Percentiles rank a stretch among this genome's conserved stretches.
phyloP scores from a whole-genome alignment of 1,139 yeast species.

The Dujonia santamariae region DNA sequence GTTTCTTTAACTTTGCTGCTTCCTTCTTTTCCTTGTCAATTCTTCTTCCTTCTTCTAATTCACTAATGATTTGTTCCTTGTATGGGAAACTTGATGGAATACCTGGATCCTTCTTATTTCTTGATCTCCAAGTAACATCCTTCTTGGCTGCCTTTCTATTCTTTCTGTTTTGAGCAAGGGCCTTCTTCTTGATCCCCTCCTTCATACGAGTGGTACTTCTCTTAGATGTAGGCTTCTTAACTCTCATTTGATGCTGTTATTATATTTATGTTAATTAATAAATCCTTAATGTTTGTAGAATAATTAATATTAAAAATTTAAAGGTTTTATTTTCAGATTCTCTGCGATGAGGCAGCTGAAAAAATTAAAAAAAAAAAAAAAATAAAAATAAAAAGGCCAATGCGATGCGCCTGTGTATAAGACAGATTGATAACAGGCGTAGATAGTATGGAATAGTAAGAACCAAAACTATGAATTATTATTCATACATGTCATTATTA shows the following conservation, averaged over 20 bases:
- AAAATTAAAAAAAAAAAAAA: slow-evolving; percentile 1
- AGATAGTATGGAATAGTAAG: no score
- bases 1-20: slow-evolving; percentile 42
- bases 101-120: slow-evolving; percentile 81
- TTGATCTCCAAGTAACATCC: slow-evolving; percentile 91
- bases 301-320: no score
- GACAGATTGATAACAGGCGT: no score
- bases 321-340: no score
- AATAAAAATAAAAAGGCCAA: slow-evolving; percentile 1
- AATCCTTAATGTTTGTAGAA: no score
- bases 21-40: slow-evolving; percentile 61
- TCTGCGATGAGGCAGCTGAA: slow-evolving; percentile 2
- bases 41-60: slow-evolving; percentile 73
- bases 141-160: slow-evolving; percentile 78
- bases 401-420: no score
- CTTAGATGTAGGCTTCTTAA: slow-evolving; percentile 73
- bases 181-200: slow-evolving; percentile 94
- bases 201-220: slow-evolving; percentile 88
- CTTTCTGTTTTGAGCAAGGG: slow-evolving; percentile 87
- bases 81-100: slow-evolving; percentile 95
- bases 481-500: no score
- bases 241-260: slow-evolving; percentile 42
- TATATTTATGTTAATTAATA: no score
- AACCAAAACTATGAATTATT: no score
- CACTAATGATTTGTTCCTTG: slow-evolving; percentile 76